Conservation (phyloP, 164 flowering plant species). For the Chloranthus sessilifolius region DNA sequence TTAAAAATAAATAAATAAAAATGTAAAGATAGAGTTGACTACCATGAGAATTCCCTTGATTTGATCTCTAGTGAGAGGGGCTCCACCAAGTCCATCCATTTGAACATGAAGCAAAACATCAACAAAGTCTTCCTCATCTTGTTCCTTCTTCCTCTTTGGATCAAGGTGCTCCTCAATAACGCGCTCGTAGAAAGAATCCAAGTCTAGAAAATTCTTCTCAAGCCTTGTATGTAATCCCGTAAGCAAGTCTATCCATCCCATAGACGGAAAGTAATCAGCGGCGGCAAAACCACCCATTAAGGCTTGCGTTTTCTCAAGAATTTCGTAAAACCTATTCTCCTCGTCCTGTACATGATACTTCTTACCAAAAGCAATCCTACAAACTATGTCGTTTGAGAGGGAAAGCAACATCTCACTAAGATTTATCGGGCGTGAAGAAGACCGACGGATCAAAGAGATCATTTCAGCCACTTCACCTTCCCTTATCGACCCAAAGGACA, state of each 20-base stretch:
- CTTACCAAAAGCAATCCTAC: slow-evolving; percentile 9
- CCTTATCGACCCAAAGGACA: neutral
- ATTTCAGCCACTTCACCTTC: neutral
- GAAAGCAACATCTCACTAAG: slow-evolving; percentile 3
- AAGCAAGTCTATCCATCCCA: slow-evolving; percentile 3
- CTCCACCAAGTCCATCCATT: neutral
- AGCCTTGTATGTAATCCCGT: neutral
- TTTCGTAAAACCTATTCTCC: neutral
- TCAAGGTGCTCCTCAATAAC: slow-evolving; percentile 6
- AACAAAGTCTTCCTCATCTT: neutral
- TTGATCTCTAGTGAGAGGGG: slow-evolving; percentile 4
- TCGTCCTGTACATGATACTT: neutral
- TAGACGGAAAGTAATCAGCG: slow-evolving; percentile 1
- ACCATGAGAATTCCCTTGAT: slow-evolving; percentile 8
- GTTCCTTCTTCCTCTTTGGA: neutral
- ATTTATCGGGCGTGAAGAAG: neutral
- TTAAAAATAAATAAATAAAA: neutral
- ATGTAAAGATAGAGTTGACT: neutral
- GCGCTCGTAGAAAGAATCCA: slow-evolving; percentile 1
- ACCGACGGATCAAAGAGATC: neutral
- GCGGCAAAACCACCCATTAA: neutral
- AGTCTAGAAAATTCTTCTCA: neutral
- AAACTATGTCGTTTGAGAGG: slow-evolving; percentile 1
- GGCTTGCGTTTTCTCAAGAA: neutral
- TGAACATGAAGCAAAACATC: slow-evolving; percentile 7